phyloP scores from a whole-genome alignment of 306 rosid species.

The Inga leiocalycina region DNA sequence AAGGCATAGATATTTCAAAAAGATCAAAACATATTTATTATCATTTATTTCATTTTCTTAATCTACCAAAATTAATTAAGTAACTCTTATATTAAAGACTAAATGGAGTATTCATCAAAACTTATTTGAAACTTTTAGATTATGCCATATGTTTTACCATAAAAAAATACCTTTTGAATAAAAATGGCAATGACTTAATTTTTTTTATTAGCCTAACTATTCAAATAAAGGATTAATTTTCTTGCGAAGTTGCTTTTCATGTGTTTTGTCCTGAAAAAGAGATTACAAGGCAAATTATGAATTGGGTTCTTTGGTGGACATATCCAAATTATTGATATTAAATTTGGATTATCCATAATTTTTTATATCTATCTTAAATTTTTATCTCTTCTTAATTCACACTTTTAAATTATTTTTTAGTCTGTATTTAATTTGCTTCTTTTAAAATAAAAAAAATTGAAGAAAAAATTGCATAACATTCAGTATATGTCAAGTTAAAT shows the following conservation, averaged over 20 bases:
- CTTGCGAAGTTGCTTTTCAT: conserved; percentile 37
- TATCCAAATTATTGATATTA: background rate
- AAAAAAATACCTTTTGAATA: background rate
- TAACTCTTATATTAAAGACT: too few species aligned
- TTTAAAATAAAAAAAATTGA: background rate
- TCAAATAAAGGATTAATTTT: background rate
- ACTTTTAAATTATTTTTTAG: background rate
- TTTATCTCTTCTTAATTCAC: background rate
- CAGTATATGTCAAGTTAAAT: too few species aligned
- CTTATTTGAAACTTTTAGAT: background rate
- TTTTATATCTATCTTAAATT: background rate
- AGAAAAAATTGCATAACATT: too few species aligned
- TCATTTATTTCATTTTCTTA: too few species aligned
- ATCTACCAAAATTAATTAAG: too few species aligned
- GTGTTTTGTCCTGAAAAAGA: conserved; percentile 22
- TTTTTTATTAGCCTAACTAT: background rate
- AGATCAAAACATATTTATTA: too few species aligned
- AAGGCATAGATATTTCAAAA: too few species aligned
- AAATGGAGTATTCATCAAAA: background rate
- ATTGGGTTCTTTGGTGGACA: background rate
- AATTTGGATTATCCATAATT: background rate
- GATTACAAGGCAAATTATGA: conserved; percentile 12
- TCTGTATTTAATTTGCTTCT: background rate
- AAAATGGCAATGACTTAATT: background rate
- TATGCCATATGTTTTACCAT: background rate